Conservation (phyloP, 2,329 filamentous ascomycete genomes). For the Fusarium succisae region DNA sequence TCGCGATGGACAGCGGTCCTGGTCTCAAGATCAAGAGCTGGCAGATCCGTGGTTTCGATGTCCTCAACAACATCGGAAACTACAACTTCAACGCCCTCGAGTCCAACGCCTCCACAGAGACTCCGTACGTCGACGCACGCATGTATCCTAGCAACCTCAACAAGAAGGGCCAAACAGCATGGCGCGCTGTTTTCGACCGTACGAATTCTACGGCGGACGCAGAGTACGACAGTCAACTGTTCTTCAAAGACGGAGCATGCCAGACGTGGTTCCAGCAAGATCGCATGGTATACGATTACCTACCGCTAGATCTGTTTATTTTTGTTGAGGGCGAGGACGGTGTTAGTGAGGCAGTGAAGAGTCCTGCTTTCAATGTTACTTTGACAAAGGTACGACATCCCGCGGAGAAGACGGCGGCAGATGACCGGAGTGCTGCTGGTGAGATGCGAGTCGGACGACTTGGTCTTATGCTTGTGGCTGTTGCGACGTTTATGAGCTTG, state of each 20-base stretch:
- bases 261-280: conserved; percentile 47
- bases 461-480: conserved; percentile 1
- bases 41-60: conserved; percentile 53
- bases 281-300: conserved; percentile 46
- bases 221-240: conserved; percentile 36
- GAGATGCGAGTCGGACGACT: neutral
- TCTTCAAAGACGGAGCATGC: conserved; percentile 44
- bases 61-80: conserved; percentile 48
- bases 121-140: conserved; percentile 36
- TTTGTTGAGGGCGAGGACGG: conserved; percentile 32
- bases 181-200: conserved; percentile 47
- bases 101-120: conserved; percentile 5
- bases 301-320: conserved; percentile 46
- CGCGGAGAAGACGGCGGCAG: conserved; percentile 24
- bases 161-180: conserved; percentile 39
- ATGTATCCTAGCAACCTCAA: conserved; percentile 44
- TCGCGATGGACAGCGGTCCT: conserved; percentile 50
- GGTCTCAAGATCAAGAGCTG: conserved; percentile 52
- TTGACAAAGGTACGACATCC: conserved; percentile 41
- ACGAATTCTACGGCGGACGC: conserved; percentile 22
- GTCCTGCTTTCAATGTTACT: conserved; percentile 41
- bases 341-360: conserved; percentile 31
- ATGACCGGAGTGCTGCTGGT: neutral
- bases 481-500: conserved; percentile 23
- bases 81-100: conserved; percentile 37